These are phyloP conservation scores for Beauveria sp. DNA, from an alignment of 2,329 filamentous ascomycete genomes.

Conservation along the genomic window DNA sequence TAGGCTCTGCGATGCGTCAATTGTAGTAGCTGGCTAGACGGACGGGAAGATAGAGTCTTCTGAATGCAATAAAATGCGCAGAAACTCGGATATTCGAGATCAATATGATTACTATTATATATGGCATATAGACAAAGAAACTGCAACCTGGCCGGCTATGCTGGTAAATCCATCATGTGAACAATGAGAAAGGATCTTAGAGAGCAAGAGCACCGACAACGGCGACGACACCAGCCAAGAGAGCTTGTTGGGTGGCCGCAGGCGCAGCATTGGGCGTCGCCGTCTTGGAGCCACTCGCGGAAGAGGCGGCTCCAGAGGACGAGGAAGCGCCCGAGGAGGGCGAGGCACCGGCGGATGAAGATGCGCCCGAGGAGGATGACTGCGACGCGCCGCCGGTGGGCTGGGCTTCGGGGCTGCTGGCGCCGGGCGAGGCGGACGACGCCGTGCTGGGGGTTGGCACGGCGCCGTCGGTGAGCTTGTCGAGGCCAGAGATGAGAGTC, in stretches of 20 bases:
- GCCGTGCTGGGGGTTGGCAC: conserved; percentile 12
- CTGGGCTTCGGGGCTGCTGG: background rate
- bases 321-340: conserved; percentile 14
- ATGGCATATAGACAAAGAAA: background rate
- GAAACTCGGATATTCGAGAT: background rate
- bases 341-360: conserved; percentile 11
- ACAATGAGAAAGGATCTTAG: conserved; percentile 14
- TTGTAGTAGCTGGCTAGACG: conserved; percentile 45
- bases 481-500: conserved; percentile 30
- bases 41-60: conserved; percentile 33
- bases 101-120: background rate
- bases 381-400: conserved; percentile 6
- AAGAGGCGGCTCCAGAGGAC: conserved; percentile 12
- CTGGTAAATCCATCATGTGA: background rate
- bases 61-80: background rate
- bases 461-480: conserved; percentile 23
- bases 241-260: conserved; percentile 26
- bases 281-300: conserved; percentile 14
- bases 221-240: conserved; percentile 28
- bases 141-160: background rate
- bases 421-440: background rate
- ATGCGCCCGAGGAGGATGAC: conserved; percentile 9
- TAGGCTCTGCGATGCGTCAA: conserved; percentile 39
- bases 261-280: conserved; percentile 23
- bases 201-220: conserved; percentile 28